Percentiles rank a stretch among this genome's conserved stretches.
Conservation (phyloP, 345 rosid species). For the Lumnitzera racemosa region DNA sequence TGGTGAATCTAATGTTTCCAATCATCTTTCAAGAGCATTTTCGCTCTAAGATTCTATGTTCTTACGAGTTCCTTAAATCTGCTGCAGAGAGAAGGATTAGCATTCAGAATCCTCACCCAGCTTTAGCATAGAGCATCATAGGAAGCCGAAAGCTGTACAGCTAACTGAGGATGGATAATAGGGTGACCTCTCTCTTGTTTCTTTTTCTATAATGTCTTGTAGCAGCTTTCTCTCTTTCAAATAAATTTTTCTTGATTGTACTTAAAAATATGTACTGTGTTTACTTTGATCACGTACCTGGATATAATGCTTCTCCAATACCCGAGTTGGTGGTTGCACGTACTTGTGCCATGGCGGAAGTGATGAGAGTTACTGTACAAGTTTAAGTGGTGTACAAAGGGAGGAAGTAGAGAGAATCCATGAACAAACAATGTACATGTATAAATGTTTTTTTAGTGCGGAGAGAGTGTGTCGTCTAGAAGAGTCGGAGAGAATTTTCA, state of each 20-base stretch:
- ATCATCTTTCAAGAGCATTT: too few species aligned
- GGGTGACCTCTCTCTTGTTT: slow-evolving; percentile 23
- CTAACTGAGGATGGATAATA: slow-evolving; percentile 45
- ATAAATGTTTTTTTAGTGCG: slow-evolving; percentile 24
- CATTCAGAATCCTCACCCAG: slow-evolving; percentile 39
- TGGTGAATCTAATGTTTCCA: background rate
- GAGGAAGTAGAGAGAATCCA: slow-evolving; percentile 20
- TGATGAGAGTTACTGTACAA: slow-evolving; percentile 27
- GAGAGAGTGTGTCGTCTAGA: slow-evolving; percentile 17
- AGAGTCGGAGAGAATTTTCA: slow-evolving; percentile 19
- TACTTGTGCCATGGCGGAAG: slow-evolving; percentile 8
- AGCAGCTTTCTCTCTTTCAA: too few species aligned
- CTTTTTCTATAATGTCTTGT: background rate
- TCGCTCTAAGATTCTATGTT: background rate
- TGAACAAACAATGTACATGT: slow-evolving; percentile 22
- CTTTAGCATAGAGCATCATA: slow-evolving; percentile 20
- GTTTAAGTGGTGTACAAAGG: slow-evolving; percentile 32
- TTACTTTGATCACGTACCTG: too few species aligned
- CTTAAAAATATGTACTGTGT: too few species aligned
- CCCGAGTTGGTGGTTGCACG: slow-evolving; percentile 12
- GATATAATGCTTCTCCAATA: too few species aligned
- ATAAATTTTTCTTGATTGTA: background rate
- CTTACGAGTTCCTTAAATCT: background rate
- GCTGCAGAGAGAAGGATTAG: slow-evolving; percentile 61
- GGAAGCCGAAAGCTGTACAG: slow-evolving; percentile 44